Base-by-base conservation (phyloP, 768 basidiomycete species). In the Amanita jacksonii region DNA sequence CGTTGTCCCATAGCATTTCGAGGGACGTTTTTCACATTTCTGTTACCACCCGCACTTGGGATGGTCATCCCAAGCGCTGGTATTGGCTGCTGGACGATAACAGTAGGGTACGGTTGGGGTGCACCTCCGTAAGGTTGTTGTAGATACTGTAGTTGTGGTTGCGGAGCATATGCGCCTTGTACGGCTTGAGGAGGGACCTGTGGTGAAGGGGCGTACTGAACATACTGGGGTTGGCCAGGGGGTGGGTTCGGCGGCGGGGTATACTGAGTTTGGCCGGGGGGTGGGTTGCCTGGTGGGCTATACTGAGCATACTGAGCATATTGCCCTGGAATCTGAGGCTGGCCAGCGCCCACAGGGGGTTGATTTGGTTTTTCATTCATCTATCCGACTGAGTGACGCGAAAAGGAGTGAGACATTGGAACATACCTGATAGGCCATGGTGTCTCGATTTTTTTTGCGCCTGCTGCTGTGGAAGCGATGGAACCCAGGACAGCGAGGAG, bases 21-120 rank as follows among this genome's bases (percentile, higher is more conserved):
- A 2, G 62, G 61, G 35, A 62, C 41, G 47, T 62, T 62, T 45
- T 59, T 62, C 18, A 56, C 61, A 45, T 66, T 66, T 20, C 62
- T 53, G 49, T 66, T 64, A 15, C 62, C 62, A 20, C 59, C 61
- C 19, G 53, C 54, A 19, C 53, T 53, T n/a, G 53, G 50, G 30
- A 30, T 18, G 2, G 15, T 37, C 43, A 45, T 45, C 5, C 43
- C 43, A 13, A 45, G 5, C 9, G 31, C n/a, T 1, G 43, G 43
- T 4, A 42, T 23, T 5, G 41, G 41, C 8, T 42, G 41, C 20
- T 28, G 27, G 12, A 28, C 27, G 27, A 28, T 28, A 12, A 28
- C 12, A 25, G 13, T 30, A 16, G n/a, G 37, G 8, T 32, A 19
- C 18, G 18, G 41, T 28, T 42, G 31, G 6, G 19, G 41, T 9